Conservation (phyloP, 345 rosid species). For the Abelmoschus esculentus region DNA sequence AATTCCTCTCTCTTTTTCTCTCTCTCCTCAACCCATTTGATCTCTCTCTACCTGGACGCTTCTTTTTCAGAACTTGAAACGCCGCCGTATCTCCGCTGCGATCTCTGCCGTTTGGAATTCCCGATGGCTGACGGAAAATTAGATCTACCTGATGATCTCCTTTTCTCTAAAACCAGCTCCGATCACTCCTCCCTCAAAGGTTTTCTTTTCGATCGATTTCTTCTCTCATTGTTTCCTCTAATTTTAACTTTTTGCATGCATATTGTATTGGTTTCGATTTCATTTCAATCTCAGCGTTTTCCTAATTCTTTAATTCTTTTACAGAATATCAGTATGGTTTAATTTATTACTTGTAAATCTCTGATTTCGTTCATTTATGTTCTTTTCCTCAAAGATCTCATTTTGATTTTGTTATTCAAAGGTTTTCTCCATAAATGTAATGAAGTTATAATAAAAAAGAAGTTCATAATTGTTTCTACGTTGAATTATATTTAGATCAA, state of each 20-base stretch:
- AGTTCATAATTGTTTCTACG: background rate
- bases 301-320: background rate
- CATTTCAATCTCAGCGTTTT: background rate
- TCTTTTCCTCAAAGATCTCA: background rate
- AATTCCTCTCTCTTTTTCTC: no score
- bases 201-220: background rate
- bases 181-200: conserved; percentile 18
- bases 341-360: background rate
- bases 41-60: background rate
- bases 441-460: background rate
- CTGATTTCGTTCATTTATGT: background rate
- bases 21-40: background rate
- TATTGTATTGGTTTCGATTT: background rate
- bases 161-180: conserved; percentile 8
- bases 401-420: background rate
- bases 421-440: background rate
- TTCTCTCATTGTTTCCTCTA: background rate
- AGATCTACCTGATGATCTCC: conserved; percentile 20
- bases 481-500: background rate
- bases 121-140: conserved; percentile 21
- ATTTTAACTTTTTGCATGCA: background rate
- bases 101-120: background rate
- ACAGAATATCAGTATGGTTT: background rate
- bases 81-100: background rate
- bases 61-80: conserved; percentile 1